Conservation (phyloP, 2,329 filamentous ascomycete species). For the Fusarium hainanense region DNA sequence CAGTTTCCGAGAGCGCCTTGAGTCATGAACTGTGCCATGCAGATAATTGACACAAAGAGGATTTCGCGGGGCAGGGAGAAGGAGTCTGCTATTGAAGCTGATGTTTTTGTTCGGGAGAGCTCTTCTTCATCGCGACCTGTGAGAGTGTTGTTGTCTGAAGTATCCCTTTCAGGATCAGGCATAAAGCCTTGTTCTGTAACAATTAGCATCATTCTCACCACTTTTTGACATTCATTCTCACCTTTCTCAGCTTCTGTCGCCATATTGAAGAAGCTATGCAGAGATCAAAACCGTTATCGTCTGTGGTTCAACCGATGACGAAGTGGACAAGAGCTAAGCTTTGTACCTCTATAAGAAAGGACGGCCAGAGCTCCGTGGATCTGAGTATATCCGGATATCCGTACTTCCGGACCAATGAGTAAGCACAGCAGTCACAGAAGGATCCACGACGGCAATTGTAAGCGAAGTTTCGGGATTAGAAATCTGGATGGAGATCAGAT, state of each 20-base stretch:
- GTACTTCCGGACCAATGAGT: conserved; percentile 21
- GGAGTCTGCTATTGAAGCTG: conserved; percentile 37
- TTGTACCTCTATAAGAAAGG: conserved; percentile 13
- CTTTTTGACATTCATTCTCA: rapidly evolving
- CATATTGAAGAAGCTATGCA: neutral
- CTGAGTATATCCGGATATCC: conserved; percentile 18
- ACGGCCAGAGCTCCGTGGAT: neutral
- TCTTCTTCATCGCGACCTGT: conserved; percentile 34
- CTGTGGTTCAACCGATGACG: neutral
- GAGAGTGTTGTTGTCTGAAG: conserved; percentile 25
- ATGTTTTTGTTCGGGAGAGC: conserved; percentile 34
- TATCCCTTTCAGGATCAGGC: conserved; percentile 18
- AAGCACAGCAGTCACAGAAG: neutral
- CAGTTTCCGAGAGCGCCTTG: conserved; percentile 42
- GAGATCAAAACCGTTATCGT: too few relatives aligned
- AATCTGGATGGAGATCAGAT: conserved; percentile 10
- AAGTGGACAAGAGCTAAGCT: neutral
- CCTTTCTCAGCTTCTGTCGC: conserved; percentile 18
- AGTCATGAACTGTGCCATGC: conserved; percentile 44
- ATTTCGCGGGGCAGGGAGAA: conserved; percentile 36
- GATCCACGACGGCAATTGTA: neutral
- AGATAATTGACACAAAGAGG: conserved; percentile 36
- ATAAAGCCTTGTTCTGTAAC: conserved; percentile 4
- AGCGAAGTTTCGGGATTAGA: conserved; percentile 2
- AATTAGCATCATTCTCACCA: neutral